These are phyloP conservation scores for Lepidium didymum DNA, from an alignment of 345 rosid species.

Conservation along the genomic window DNA sequence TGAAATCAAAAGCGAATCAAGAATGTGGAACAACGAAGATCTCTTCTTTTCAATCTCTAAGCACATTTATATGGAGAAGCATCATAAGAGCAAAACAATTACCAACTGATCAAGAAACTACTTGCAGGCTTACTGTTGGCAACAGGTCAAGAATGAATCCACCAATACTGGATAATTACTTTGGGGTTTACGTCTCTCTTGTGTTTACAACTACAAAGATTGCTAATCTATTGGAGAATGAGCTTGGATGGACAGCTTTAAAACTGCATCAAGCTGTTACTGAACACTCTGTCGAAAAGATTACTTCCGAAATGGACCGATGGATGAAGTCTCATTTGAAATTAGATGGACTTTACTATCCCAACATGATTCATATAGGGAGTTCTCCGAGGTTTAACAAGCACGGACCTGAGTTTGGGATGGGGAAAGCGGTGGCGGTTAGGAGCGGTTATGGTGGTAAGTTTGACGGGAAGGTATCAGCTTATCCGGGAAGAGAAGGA, in stretches of 20 bases:
- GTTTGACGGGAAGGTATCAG: slow-evolving; percentile 55
- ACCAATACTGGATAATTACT: too few relatives aligned
- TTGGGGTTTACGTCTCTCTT: slow-evolving; percentile 45
- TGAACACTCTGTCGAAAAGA: slow-evolving; percentile 27
- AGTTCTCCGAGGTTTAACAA: slow-evolving; percentile 76
- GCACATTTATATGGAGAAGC: slow-evolving; percentile 51
- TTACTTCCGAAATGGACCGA: slow-evolving; percentile 16
- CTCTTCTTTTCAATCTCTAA: slow-evolving; percentile 61
- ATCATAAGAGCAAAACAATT: slow-evolving; percentile 42
- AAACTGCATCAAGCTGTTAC: slow-evolving; percentile 43
- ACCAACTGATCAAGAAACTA: slow-evolving; percentile 30
- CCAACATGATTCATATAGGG: slow-evolving; percentile 48
- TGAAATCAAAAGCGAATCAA: slow-evolving; percentile 54
- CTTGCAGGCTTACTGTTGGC: slow-evolving; percentile 39
- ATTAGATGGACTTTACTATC: slow-evolving; percentile 13
- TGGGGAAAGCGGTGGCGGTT: slow-evolving; percentile 63
- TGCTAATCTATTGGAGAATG: slow-evolving; percentile 38
- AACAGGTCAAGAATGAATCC: slow-evolving; percentile 50
- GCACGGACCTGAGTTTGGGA: slow-evolving; percentile 65
- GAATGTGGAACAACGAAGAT: slow-evolving; percentile 42
- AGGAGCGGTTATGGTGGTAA: slow-evolving; percentile 62
- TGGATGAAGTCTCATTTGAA: slow-evolving; percentile 33
- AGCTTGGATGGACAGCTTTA: slow-evolving; percentile 64
- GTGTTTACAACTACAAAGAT: slow-evolving; percentile 18
- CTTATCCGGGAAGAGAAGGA: slow-evolving; percentile 61